Evolutionary conservation across 345 rosid species (phyloP).

Genomic region (Turnera subulata): DNA sequence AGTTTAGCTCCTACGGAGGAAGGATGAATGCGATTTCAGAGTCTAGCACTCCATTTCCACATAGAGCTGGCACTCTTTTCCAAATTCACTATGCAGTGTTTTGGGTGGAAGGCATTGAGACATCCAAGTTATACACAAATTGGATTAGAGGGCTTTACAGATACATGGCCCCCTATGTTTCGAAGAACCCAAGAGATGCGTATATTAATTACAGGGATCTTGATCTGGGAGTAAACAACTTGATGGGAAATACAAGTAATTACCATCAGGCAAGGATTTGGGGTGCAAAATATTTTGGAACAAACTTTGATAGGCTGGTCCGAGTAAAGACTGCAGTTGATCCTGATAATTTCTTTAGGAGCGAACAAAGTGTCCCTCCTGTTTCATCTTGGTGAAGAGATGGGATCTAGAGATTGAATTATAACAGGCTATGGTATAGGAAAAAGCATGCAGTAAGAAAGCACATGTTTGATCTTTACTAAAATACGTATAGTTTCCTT

Average conservation of each 20-base stretch:
- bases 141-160: constrained; percentile 13
- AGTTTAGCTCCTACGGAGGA: constrained; percentile 18
- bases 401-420: too few relatives aligned
- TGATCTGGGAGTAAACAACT: constrained; percentile 16
- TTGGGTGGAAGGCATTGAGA: constrained; percentile 11
- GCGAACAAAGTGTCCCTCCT: too few relatives aligned
- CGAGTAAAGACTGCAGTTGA: constrained; percentile 10
- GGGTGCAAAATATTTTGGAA: constrained; percentile 9
- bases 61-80: constrained; percentile 17
- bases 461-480: too few relatives aligned
- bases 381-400: too few relatives aligned
- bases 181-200: constrained; percentile 18
- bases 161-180: constrained; percentile 16
- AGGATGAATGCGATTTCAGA: constrained; percentile 12
- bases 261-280: constrained; percentile 7
- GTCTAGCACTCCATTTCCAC: constrained; percentile 15
- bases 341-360: constrained; percentile 3
- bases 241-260: background rate
- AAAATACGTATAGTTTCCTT: too few relatives aligned
- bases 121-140: background rate
- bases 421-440: too few relatives aligned
- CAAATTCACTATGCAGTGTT: constrained; percentile 10
- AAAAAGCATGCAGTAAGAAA: too few relatives aligned
- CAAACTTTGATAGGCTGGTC: constrained; percentile 19
- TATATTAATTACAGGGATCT: constrained; percentile 20